A percentile compares a stretch with the other conserved stretches of the same genome.
Conservation (phyloP, 371 early-diverging fungal genomes). For the Mucor irregularis region DNA sequence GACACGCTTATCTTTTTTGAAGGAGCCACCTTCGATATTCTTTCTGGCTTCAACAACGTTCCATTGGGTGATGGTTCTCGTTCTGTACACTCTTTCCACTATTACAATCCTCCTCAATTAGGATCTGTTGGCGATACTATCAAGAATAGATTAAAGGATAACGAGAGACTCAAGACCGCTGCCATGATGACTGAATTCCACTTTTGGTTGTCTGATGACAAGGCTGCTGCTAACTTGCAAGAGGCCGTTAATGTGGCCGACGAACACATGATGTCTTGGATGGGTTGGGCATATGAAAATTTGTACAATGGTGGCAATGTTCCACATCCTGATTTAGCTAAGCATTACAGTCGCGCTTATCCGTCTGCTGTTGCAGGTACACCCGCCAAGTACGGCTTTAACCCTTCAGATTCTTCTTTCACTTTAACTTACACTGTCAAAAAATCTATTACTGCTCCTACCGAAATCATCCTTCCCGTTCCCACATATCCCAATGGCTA, state of each 20-base stretch:
- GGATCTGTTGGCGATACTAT: constrained; percentile 34
- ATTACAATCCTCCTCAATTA: constrained; percentile 46
- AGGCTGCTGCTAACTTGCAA: constrained; percentile 11
- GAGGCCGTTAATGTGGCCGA: constrained; percentile 27
- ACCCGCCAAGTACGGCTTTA: constrained; percentile 15
- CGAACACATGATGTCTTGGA: constrained; percentile 44
- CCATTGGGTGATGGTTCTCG: constrained; percentile 52
- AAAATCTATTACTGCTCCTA: constrained; percentile 13
- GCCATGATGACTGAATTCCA: constrained; percentile 45
- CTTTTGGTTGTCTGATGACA: constrained; percentile 36
- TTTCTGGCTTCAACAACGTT: constrained; percentile 50
- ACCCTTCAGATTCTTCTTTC: constrained; percentile 12
- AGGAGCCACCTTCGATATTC: constrained; percentile 48
- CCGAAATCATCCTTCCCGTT: constrained; percentile 18
- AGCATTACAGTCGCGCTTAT: constrained; percentile 41
- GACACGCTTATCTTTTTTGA: constrained; percentile 54
- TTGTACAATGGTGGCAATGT: constrained; percentile 21
- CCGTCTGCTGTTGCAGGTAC: constrained; percentile 41
- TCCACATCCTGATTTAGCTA: constrained; percentile 26
- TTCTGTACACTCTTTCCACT: constrained; percentile 28
- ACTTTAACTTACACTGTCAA: constrained; percentile 8
- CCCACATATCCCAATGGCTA: constrained; percentile 23
- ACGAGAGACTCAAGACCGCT: constrained; percentile 33
- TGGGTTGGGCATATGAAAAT: constrained; percentile 50
- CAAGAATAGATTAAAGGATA: constrained; percentile 37